A percentile compares a stretch with the other conserved stretches of the same genome.
phyloP scores from a whole-genome alignment of 768 basidiomycete genomes.

The Tulasnella sp. region DNA sequence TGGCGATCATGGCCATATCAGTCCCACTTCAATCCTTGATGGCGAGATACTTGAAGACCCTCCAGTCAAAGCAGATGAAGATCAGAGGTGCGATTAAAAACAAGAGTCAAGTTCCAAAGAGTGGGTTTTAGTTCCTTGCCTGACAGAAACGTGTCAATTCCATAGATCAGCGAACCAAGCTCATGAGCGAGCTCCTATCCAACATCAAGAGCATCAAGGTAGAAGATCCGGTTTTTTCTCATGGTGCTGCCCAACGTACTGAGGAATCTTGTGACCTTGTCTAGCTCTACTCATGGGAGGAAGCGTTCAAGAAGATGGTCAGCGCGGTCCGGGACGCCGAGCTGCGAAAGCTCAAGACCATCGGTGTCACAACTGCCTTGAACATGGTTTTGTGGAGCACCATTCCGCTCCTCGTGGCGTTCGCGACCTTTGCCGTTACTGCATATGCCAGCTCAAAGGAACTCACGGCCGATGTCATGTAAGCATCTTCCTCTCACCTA shows the following conservation, averaged over 20 bases:
- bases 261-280: too few species aligned
- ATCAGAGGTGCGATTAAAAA: slow-evolving; percentile 36
- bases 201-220: slow-evolving; percentile 72
- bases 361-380: slow-evolving; percentile 61
- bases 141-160: background rate
- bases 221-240: slow-evolving; percentile 18
- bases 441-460: slow-evolving; percentile 50
- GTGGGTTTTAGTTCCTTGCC: background rate
- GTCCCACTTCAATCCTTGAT: slow-evolving; percentile 65
- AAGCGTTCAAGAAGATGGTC: slow-evolving; percentile 71
- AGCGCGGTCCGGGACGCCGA: slow-evolving; percentile 74
- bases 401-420: slow-evolving; percentile 39
- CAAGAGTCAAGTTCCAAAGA: too few species aligned
- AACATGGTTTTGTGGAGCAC: slow-evolving; percentile 53
- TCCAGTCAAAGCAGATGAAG: slow-evolving; percentile 90
- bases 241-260: background rate
- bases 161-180: slow-evolving; percentile 24
- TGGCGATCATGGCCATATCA: slow-evolving; percentile 77
- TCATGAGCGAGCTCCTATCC: slow-evolving; percentile 88
- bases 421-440: slow-evolving; percentile 71
- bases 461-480: slow-evolving; percentile 75
- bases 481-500: slow-evolving; percentile 42
- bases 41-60: slow-evolving; percentile 53
- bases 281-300: slow-evolving; percentile 92
- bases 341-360: slow-evolving; percentile 67